Base-by-base conservation (phyloP, 495 filamentous ascomycete genomes). In the Rhypophila decipiens region DNA sequence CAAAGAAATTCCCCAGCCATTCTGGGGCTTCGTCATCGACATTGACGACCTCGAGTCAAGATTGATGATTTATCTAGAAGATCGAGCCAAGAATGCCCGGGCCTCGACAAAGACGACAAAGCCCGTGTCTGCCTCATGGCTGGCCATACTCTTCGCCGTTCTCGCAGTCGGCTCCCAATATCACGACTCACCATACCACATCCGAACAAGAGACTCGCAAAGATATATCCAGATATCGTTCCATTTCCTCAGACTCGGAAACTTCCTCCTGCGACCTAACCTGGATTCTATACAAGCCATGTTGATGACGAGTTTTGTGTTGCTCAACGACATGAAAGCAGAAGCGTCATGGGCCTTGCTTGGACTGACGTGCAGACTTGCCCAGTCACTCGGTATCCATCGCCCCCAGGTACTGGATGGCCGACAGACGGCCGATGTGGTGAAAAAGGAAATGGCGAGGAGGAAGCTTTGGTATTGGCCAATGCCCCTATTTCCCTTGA, bases 131-230 rank as follows among this genome's bases (percentile, higher is more conserved):
- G 84, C 64, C 61, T 79, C 66, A 57, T 90, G 66, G 81, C 74
- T 90, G 8, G 84, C 85, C 9, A 73, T 90, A 20, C 67, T 91
- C 5, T 91, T 91, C 62, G 85, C 85, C 4, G 81, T 88, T 0
- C 71, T 93, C 21, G 87, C 86, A 0, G 87, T 86, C 24, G 86
- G 86, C 13, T 86, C 83, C n/a, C 87, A 93, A 60, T 89, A 84
- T 43, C 85, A 86, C 3, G 79, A 83, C 53, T 72, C 85, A 5
- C 79, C 84, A 1, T 77, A 77, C 46, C 69, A 76, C 44, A 64
- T 75, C 27, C 68, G 76, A 23, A 74, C 71, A 0, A 58, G 64
- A 44, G 71, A 74, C 39, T 72, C 75, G n/a, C 76, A 78, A 39
- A 70, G 66, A 54, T 72, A 71, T 49, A 72, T 79, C 4, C 76